Conservation (phyloP, 441 rosid genomes). For the Breynia disticha region DNA sequence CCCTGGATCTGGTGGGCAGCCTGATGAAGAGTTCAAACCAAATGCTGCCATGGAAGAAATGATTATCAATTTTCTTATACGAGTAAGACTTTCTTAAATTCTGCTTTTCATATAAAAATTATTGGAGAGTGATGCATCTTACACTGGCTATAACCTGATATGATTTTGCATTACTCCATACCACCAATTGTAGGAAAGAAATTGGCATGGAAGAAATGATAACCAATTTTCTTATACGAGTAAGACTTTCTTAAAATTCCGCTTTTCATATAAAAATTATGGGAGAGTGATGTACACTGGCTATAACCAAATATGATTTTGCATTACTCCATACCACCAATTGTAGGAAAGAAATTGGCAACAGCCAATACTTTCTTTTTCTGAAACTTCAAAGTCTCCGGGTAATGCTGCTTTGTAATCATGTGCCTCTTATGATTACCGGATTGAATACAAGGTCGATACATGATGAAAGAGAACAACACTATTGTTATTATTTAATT, state of each 20-base stretch:
- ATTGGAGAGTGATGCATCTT: slow-evolving; percentile 9
- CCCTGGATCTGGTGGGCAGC: slow-evolving; percentile 92
- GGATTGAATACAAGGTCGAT: too few relatives aligned
- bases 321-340: not conserved
- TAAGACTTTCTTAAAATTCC: slow-evolving; percentile 33
- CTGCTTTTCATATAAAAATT: slow-evolving; percentile 7
- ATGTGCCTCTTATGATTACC: too few relatives aligned
- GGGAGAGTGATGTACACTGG: slow-evolving; percentile 1
- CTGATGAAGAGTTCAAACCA: slow-evolving; percentile 98
- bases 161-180: slow-evolving; percentile 1
- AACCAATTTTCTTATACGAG: slow-evolving; percentile 92
- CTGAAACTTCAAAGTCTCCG: too few relatives aligned
- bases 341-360: not conserved
- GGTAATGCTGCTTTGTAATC: too few relatives aligned
- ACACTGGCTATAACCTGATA: not conserved
- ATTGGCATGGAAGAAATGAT: slow-evolving; percentile 80
- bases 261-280: slow-evolving; percentile 7
- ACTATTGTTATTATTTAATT: too few relatives aligned
- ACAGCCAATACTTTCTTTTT: too few relatives aligned
- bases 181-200: not conserved
- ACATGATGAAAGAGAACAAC: too few relatives aligned
- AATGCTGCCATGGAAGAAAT: slow-evolving; percentile 99
- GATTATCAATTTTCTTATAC: slow-evolving; percentile 92
- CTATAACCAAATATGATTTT: slow-evolving; percentile 5
- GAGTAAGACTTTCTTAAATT: slow-evolving; percentile 47